Base-by-base conservation (phyloP, 352 stramenopile species). In the Phytophthora quininea region DNA sequence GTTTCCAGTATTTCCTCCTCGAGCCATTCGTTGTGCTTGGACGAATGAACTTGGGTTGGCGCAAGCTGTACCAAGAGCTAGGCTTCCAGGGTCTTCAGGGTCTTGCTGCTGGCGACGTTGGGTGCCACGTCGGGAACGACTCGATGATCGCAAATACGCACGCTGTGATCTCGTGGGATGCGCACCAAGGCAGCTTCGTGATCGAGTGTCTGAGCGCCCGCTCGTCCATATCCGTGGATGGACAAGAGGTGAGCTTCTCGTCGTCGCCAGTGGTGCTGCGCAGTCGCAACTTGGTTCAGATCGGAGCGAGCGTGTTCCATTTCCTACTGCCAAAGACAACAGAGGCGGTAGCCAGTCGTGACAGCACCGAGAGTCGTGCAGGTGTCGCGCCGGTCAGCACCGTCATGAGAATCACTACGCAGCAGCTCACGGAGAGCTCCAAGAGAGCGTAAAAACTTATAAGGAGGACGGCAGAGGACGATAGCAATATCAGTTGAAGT, bases 51-150 rank as follows among this genome's bases (percentile, higher is more conserved):
- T 52, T 69, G 24, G 38, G 45, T 8, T 96, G 86, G 86, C 64
- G 60, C 40, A 62, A 82, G 14, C 62, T 94, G 50, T 96, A 96
- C 73, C 67, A 77, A 31, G 38, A 64, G 8, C 51, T 91, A 6
- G 85, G 80, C 6, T 70, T 92, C 24, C 57, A 40, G 7, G 77
- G 75, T 6, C 51, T 72, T 1, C 74, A 80, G 43, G 88, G 86
- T 12, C 76, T 95, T 1, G 53, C 77, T 19, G 80, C 74, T 32
- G 85, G 77, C 15, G 50, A 60, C 4, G 63, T 93, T 24, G 82
- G 91, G 54, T 96, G 88, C 54, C 88, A 96, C 46, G 33, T 96
- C 24, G 88, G 85, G 27, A 76, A 91, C 49, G 79, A 95, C 46
- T 62, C 61, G 6, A 82, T 69, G 64, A 92, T 96, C 56, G 74